Conservation (phyloP, 2,329 filamentous ascomycete genomes). For the Leptosphaerulina australis region DNA sequence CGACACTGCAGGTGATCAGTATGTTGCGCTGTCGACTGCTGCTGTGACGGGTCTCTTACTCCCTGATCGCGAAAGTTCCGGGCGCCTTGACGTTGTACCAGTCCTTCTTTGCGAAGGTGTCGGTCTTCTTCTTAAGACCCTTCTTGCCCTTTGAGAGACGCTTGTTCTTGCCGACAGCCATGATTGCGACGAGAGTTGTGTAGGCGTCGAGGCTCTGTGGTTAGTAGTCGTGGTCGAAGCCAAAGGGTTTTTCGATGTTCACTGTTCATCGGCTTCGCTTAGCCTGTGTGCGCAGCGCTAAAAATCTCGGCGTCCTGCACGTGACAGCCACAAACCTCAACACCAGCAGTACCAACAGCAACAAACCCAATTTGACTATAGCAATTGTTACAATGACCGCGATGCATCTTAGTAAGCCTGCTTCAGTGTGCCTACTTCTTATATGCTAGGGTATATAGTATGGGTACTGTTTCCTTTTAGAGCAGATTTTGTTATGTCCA, state of each 20-base stretch:
- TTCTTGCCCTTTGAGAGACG: slow-evolving; percentile 99
- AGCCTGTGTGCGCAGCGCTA: too few species aligned
- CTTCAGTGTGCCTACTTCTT: too few species aligned
- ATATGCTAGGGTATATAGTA: too few species aligned
- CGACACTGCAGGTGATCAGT: slow-evolving; percentile 70
- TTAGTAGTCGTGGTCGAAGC: slow-evolving; percentile 40
- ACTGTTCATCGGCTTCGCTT: slow-evolving; percentile 10
- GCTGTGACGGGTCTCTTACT: slow-evolving; percentile 68
- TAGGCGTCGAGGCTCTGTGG: slow-evolving; percentile 40
- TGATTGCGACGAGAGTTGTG: slow-evolving; percentile 64
- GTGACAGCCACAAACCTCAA: slow-evolving; percentile 5
- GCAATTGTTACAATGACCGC: too few species aligned
- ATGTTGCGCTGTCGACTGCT: slow-evolving; percentile 14
- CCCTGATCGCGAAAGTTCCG: slow-evolving; percentile 92
- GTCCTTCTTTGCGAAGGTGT: slow-evolving; percentile 98
- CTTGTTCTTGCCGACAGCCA: slow-evolving; percentile 98
- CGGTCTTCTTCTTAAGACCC: slow-evolving; percentile 99
- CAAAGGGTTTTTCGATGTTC: slow-evolving; percentile 16
- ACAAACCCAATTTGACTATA: neutral
- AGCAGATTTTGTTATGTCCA: neutral
- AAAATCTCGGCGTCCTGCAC: slow-evolving; percentile 3
- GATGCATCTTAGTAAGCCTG: too few species aligned
- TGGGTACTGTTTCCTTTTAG: too few species aligned
- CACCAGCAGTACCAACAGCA: slow-evolving; percentile 10
- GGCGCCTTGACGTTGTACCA: slow-evolving; percentile 99